phyloP scores from a whole-genome alignment of 345 rosid species.

The Bruguiera sexangula region DNA sequence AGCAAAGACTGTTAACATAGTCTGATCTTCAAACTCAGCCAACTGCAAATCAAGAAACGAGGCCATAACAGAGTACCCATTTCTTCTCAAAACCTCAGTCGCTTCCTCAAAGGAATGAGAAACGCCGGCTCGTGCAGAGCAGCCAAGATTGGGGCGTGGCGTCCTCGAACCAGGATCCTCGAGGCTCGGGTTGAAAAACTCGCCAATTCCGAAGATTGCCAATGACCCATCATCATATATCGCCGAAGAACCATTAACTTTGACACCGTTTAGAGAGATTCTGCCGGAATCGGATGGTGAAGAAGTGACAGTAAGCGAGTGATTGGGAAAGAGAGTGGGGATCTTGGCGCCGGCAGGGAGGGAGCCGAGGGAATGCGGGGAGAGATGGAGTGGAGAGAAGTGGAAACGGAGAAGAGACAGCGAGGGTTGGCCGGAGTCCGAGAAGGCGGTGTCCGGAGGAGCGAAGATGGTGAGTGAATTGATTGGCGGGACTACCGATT shows the following conservation, averaged over 20 bases:
- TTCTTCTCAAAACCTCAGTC: slow-evolving; percentile 8
- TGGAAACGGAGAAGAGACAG: slow-evolving; percentile 35
- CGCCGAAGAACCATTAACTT: slow-evolving; percentile 4
- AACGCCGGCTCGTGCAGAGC: background rate
- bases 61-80: slow-evolving; percentile 31
- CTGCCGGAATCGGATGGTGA: background rate
- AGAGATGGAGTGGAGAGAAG: slow-evolving; percentile 24
- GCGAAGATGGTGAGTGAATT: slow-evolving; percentile 37
- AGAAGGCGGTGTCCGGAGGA: slow-evolving; percentile 32
- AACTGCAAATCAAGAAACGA: slow-evolving; percentile 36
- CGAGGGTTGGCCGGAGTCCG: slow-evolving; percentile 35
- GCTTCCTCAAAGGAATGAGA: slow-evolving; percentile 19
- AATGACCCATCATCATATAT: slow-evolving; percentile 32
- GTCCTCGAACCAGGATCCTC: background rate
- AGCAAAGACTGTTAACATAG: slow-evolving; percentile 32
- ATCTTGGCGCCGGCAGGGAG: slow-evolving; percentile 33
- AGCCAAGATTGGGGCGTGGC: background rate
- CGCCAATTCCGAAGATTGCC: slow-evolving; percentile 24
- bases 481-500: slow-evolving; percentile 7
- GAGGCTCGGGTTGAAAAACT: slow-evolving; percentile 27
- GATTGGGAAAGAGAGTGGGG: slow-evolving; percentile 29
- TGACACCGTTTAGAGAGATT: slow-evolving; percentile 25
- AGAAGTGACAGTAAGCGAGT: slow-evolving; percentile 29
- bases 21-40: slow-evolving; percentile 7
- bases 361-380: slow-evolving; percentile 18